Evolutionary conservation across 192 early-diverging fungal genomes (phyloP).

Genomic region (Diversispora epigaea): DNA sequence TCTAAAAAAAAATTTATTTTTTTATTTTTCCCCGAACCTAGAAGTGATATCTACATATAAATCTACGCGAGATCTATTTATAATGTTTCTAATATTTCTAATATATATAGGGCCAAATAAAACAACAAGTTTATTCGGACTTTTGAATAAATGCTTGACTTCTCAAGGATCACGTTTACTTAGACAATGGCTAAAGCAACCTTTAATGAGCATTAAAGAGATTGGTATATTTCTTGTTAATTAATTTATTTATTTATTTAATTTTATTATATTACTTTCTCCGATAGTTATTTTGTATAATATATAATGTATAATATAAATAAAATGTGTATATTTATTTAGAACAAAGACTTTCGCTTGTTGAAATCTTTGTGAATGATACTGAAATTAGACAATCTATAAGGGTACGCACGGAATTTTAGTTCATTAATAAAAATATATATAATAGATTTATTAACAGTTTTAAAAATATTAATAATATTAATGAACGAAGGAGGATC

Average conservation of each 20-base stretch:
- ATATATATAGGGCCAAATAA: slow-evolving; percentile 51
- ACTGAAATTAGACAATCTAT: slow-evolving; percentile 42
- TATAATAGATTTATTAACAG: not conserved
- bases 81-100: not conserved
- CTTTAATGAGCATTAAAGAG: slow-evolving; percentile 61
- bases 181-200: slow-evolving; percentile 85
- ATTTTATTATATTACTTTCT: not conserved
- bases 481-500: slow-evolving; percentile 61
- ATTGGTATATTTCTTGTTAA: slow-evolving; percentile 46
- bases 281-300: not conserved
- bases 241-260: not conserved
- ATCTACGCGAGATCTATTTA: no score
- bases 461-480: not conserved
- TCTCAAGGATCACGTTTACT: slow-evolving; percentile 85
- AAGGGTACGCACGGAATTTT: slow-evolving; percentile 4
- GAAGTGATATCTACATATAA: no score
- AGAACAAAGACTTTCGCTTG: slow-evolving; percentile 77
- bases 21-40: not conserved
- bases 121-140: slow-evolving; percentile 63
- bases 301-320: not conserved
- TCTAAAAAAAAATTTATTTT: slow-evolving; percentile 11
- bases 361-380: slow-evolving; percentile 74
- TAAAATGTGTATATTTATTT: not conserved
- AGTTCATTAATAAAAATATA: not conserved
- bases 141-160: slow-evolving; percentile 81